A percentile compares a stretch with the other conserved stretches of the same genome.
phyloP scores from a whole-genome alignment of 495 filamentous ascomycete genomes.

The Hypoxylon subgilvum region DNA sequence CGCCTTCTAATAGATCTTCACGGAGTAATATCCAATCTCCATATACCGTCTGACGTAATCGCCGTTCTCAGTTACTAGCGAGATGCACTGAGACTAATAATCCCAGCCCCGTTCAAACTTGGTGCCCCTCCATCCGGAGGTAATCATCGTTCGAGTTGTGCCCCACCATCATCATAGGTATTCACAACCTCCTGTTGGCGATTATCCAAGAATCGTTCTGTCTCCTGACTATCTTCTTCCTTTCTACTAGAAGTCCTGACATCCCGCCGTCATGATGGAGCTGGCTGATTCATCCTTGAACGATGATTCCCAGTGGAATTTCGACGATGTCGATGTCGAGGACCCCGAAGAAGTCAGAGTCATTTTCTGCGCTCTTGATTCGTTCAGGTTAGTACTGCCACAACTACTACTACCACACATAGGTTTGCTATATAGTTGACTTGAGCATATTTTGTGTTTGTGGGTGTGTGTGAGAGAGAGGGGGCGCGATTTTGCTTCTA shows the following conservation, averaged over 20 bases:
- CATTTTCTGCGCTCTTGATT: constrained; percentile 78
- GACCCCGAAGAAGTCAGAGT: constrained; percentile 79
- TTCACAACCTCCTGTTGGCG: constrained; percentile 8
- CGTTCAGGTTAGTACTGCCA: constrained; percentile 72
- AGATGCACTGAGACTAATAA: constrained; percentile 10
- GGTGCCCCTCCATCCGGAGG: constrained; percentile 33
- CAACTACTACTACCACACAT: too few species aligned
- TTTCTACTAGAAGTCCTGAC: background rate
- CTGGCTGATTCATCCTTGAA: constrained; percentile 9
- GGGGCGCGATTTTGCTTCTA: constrained; percentile 29
- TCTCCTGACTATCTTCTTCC: background rate
- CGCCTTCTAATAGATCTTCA: too few species aligned
- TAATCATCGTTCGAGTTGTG: constrained; percentile 6
- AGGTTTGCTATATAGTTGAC: constrained; percentile 16
- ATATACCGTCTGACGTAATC: too few species aligned
- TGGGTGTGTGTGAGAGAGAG: constrained; percentile 3
- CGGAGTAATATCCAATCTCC: too few species aligned
- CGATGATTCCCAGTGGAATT: constrained; percentile 57
- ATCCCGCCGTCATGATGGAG: constrained; percentile 20
- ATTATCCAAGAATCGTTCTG: constrained; percentile 19
- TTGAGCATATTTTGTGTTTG: constrained; percentile 10
- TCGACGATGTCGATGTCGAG: constrained; percentile 64
- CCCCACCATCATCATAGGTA: constrained; percentile 12
- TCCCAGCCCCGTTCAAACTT: too few species aligned
- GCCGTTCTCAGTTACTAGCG: background rate